Evolutionary conservation across 768 basidiomycete genomes (phyloP).

Genomic region (Phylloporus arenicola): DNA sequence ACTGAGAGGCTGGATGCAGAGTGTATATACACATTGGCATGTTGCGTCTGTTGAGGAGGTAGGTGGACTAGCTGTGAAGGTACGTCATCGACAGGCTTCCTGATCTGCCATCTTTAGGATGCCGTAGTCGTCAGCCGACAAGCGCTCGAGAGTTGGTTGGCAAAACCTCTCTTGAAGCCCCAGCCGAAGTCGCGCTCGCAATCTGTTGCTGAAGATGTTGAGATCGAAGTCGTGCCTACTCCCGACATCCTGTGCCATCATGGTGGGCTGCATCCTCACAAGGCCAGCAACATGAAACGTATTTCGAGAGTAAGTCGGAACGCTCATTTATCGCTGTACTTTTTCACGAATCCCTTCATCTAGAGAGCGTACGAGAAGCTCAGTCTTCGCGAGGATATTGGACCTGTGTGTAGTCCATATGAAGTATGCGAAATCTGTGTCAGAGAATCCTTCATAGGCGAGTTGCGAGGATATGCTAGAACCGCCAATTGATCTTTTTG

Average conservation of each 20-base stretch:
- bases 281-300: constrained; percentile 61
- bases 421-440: constrained; percentile 65
- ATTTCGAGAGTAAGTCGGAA: constrained; percentile 45
- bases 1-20: constrained; percentile 48
- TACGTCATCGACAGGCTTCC: constrained; percentile 11
- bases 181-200: constrained; percentile 16
- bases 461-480: constrained; percentile 2
- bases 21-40: constrained; percentile 62
- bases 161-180: constrained; percentile 28
- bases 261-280: constrained; percentile 53
- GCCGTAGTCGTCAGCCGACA: constrained; percentile 55
- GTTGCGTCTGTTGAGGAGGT: constrained; percentile 46
- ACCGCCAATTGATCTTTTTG: not conserved
- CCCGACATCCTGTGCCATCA: constrained; percentile 60
- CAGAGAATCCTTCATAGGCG: constrained; percentile 52
- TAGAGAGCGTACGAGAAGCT: constrained; percentile 26
- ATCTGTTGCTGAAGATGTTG: constrained; percentile 11
- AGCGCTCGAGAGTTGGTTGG: constrained; percentile 59
- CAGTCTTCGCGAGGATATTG: constrained; percentile 39
- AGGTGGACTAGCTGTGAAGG: constrained; percentile 9
- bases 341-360: not conserved
- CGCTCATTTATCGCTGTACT: not conserved
- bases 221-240: constrained; percentile 27
- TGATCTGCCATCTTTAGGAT: constrained; percentile 34
- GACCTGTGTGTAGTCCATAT: constrained; percentile 40